Evolutionary conservation across 1,284 basidiomycete genomes (phyloP).

Genomic region (Taiwanofungus camphoratus): DNA sequence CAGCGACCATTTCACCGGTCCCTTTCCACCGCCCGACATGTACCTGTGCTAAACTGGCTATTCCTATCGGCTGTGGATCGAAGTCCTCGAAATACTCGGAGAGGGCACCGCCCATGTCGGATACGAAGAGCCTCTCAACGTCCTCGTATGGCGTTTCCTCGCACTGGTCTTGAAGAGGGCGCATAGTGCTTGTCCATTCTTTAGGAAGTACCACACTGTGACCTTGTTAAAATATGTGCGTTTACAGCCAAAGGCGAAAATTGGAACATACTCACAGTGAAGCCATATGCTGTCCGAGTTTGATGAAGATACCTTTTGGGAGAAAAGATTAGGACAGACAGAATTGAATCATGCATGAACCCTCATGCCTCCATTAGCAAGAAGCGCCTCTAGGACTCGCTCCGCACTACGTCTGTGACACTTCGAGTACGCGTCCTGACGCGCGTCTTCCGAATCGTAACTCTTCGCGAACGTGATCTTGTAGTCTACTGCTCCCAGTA

Average conservation of each 20-base stretch:
- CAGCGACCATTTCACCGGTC: slow-evolving; percentile 77
- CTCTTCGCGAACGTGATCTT: slow-evolving; percentile 65
- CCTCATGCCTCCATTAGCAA: slow-evolving; percentile 77
- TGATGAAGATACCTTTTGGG: slow-evolving; percentile 79
- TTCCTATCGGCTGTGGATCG: slow-evolving; percentile 87
- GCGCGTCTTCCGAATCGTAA: slow-evolving; percentile 53
- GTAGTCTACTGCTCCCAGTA: slow-evolving; percentile 76
- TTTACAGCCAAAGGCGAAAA: slow-evolving; percentile 22
- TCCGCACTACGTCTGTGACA: slow-evolving; percentile 81
- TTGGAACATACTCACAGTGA: slow-evolving; percentile 42
- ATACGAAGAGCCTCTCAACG: slow-evolving; percentile 63
- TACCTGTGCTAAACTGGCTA: slow-evolving; percentile 93
- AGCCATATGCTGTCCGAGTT: slow-evolving; percentile 87
- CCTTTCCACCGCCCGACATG: slow-evolving; percentile 77
- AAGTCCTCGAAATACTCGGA: slow-evolving; percentile 77
- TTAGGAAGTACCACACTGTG: slow-evolving; percentile 63
- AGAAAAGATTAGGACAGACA: not conserved
- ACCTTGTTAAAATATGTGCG: slow-evolving; percentile 14
- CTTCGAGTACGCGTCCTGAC: slow-evolving; percentile 56
- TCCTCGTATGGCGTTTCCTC: slow-evolving; percentile 71
- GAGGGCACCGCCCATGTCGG: slow-evolving; percentile 66
- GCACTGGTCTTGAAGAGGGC: slow-evolving; percentile 81
- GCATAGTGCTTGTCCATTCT: slow-evolving; percentile 70
- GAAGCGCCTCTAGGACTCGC: slow-evolving; percentile 72
- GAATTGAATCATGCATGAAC: not conserved